Evolutionary conservation across 805 yeast genomes (phyloP), one percentile per base, ranked within the genome.

Genomic region (Blastobotrys americana): DNA sequence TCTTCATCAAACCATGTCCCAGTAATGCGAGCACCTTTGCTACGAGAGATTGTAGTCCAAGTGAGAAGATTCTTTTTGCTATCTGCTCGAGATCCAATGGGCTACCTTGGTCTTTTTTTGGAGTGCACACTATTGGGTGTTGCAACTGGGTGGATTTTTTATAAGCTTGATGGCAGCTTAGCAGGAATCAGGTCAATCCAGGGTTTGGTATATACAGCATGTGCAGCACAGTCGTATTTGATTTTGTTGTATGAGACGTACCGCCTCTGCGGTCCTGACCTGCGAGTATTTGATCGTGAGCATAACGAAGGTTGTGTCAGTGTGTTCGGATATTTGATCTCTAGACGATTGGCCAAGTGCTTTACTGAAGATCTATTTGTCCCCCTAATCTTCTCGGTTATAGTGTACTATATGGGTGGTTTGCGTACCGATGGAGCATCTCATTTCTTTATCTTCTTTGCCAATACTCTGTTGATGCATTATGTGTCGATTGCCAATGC

Each of bases 361-460:
- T 33, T 82, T 2, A 61, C 81, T 1, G 95, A 86, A 58, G 95
- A 86, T 59, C 50, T 84, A 4, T 72, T 81, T 31, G 70, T 81
- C 39, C 74, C 84, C 0, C 51, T 83, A 2, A 57, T 78, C 0
- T 84, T 74, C 60, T 70, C 85, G 0, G 53, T 72, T 21, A 74
- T 82, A 16, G 74, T 86, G 0, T 87, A 80, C 56, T 86, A 80
- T 64, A 80, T 86, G 90, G 75, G 77, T 67, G 95, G 94, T 0
- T 66, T 86, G 34, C 61, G 84, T 27, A 61, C 69, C 0, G 70
- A 66, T 28, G 64, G 72, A 0, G 64, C 67, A 5, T 37, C 41
- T 20, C 68, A 71, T 41, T 86, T 82, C 56, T 82, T 81, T 50
- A 69, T 76, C 2, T 86, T 72, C 60, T 82, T 82, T 59, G 71